phyloP scores from a whole-genome alignment of 2,329 filamentous ascomycete genomes.

The Cercospora nicotianae region DNA sequence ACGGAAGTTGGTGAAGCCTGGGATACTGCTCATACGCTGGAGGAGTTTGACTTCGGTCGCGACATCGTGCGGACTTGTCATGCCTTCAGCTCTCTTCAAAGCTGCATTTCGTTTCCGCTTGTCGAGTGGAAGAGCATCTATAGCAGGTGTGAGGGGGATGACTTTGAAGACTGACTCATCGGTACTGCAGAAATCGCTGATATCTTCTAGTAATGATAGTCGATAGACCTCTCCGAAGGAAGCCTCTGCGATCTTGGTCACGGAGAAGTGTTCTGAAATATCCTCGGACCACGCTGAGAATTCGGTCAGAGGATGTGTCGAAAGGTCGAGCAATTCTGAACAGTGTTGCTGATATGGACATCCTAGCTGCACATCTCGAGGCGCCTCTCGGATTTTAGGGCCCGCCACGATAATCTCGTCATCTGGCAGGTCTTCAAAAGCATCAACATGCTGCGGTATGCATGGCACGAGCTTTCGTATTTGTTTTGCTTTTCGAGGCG shows the following conservation, averaged over 20 bases:
- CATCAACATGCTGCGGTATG: neutral
- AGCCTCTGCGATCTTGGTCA: conserved; percentile 65
- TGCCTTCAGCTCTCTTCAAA: conserved; percentile 44
- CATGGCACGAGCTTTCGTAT: neutral
- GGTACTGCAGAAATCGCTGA: conserved; percentile 32
- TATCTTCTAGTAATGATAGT: conserved; percentile 44
- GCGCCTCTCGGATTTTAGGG: neutral
- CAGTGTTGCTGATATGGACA: conserved; percentile 33
- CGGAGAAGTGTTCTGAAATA: conserved; percentile 47
- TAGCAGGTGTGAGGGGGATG: conserved; percentile 41
- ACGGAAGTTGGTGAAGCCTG: conserved; percentile 63
- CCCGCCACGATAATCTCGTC: neutral
- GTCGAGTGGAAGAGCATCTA: conserved; percentile 45
- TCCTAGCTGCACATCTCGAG: neutral
- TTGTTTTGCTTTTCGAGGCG: conserved; percentile 9
- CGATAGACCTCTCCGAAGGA: conserved; percentile 68
- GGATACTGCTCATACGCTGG: conserved; percentile 58
- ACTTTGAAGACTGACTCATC: conserved; percentile 53
- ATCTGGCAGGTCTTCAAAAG: neutral
- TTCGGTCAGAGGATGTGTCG: conserved; percentile 36
- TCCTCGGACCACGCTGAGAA: conserved; percentile 47
- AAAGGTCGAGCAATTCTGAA: conserved; percentile 32
- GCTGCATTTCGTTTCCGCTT: conserved; percentile 53
- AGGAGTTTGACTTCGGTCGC: conserved; percentile 54
- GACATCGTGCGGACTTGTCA: conserved; percentile 48